Conservation (phyloP, 2,329 filamentous ascomycete species). For the Diaporthe citriasiana region DNA sequence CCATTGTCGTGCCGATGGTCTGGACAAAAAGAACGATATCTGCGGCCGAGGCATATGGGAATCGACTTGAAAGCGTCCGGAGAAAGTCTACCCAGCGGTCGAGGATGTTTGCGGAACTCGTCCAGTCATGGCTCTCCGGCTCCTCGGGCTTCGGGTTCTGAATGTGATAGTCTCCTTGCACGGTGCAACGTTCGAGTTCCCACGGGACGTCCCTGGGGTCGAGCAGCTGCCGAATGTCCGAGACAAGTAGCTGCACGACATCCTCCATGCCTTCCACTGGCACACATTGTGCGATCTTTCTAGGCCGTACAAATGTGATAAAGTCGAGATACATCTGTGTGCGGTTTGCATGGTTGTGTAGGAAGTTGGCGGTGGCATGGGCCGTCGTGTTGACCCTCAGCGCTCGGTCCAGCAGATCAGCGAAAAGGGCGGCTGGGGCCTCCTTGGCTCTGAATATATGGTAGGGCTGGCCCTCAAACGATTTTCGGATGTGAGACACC, state of each 20-base stretch:
- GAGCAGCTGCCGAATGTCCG: conserved; percentile 78
- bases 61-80: conserved; percentile 75
- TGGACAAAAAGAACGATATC: conserved; percentile 84
- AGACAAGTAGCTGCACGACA: conserved; percentile 72
- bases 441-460: conserved; percentile 92
- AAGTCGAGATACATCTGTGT: conserved; percentile 97
- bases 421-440: conserved; percentile 89
- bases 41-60: conserved; percentile 79
- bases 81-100: conserved; percentile 85
- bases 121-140: conserved; percentile 54
- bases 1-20: conserved; percentile 80
- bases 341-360: conserved; percentile 89
- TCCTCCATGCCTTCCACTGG: conserved; percentile 76
- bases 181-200: conserved; percentile 73
- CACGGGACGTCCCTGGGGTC: conserved; percentile 76
- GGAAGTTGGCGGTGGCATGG: conserved; percentile 92
- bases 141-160: conserved; percentile 61
- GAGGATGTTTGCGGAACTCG: conserved; percentile 74
- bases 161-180: conserved; percentile 70
- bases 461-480: conserved; percentile 85
- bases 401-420: conserved; percentile 86
- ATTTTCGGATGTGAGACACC: conserved; percentile 84
- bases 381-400: conserved; percentile 93
- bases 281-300: conserved; percentile 74
- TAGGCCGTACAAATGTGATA: conserved; percentile 75